Percentiles rank a stretch among this genome's conserved stretches.
Evolutionary conservation across 2,329 filamentous ascomycete species (phyloP).

Genomic region (Aspergillus costaricaensis): DNA sequence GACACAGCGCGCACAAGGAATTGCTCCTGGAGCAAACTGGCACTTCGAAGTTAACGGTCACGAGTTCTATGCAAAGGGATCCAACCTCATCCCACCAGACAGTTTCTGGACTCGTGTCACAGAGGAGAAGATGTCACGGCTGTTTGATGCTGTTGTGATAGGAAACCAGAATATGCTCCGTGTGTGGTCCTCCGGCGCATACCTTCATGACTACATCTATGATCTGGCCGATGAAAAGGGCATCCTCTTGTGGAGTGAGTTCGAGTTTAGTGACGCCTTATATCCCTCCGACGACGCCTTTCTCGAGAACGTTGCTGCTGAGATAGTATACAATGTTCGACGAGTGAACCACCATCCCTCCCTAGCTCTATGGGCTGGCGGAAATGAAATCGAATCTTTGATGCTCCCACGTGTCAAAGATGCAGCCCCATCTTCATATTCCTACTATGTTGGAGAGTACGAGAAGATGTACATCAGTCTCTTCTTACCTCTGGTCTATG

Average conservation of each 20-base stretch:
- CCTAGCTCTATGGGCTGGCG: conserved; percentile 56
- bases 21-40: conserved; percentile 61
- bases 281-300: conserved; percentile 59
- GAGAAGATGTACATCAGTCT: conserved; percentile 60
- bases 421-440: conserved; percentile 48
- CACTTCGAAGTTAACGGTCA: conserved; percentile 68
- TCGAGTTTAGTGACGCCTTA: conserved; percentile 62
- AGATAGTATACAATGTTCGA: conserved; percentile 63
- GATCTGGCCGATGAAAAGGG: conserved; percentile 64
- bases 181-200: conserved; percentile 63
- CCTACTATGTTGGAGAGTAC: conserved; percentile 54
- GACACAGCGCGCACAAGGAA: conserved; percentile 55
- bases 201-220: conserved; percentile 63
- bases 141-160: conserved; percentile 58
- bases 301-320: conserved; percentile 57
- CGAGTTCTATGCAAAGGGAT: conserved; percentile 65
- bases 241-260: conserved; percentile 64
- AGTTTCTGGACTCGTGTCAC: conserved; percentile 65
- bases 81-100: conserved; percentile 65
- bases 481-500: conserved; percentile 58
- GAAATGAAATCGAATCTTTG: conserved; percentile 63
- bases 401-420: conserved; percentile 49
- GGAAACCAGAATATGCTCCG: conserved; percentile 67
- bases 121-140: conserved; percentile 50
- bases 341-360: conserved; percentile 63